Evolutionary conservation across 805 yeast genomes (phyloP), one percentile per base, ranked within the genome.

Genomic region (Lachancea waltii): DNA sequence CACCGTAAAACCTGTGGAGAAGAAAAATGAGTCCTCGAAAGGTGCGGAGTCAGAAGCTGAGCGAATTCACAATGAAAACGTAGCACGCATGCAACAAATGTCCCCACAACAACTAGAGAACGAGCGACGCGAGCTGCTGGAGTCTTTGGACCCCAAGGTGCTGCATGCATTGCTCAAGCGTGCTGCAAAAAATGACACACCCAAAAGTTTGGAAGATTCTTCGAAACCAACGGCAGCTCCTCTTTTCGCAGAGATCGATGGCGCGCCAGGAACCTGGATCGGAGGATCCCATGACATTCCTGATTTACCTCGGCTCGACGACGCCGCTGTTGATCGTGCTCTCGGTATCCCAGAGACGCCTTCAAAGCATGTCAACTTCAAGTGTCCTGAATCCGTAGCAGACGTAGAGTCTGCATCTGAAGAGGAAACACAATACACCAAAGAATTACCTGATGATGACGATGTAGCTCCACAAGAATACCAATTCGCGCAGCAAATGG

Each of bases 61-160:
- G 46, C 71, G 75, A 53, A 85, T 87, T 16, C 90, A 85, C 55
- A 56, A 72, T 40, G 95, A 87, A 52, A 89, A 86, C 57, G 58
- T 83, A 44, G 73, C 77, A 26, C 66, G 69, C 28, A 56, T 89
- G 39, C 64, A 75, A 25, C 56, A 62, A 10, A 80, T 87, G 89
- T 65, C 80, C 2, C 69, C 67, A 2, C 80, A 73, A 13, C 86
- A 87, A 51, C 71, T 85, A 24, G 65, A 69, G 23, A 60, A 65
- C 32, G 90, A 85, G 47, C 70, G 75, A 45, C 72, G 74, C 45
- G 95, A 85, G 49, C 60, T 89, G 24, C 46, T 85, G 36, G 69
- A 68, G n/a, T 67, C 71, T 0, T 63, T 89, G 55, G 80, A 84
- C 57, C 94, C 95, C 0, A 69, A 68, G 39, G 68, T 86, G 16